These are phyloP conservation scores for Spinellus fusiger DNA, from an alignment of 192 early-diverging fungal genomes.

Conservation along the genomic window DNA sequence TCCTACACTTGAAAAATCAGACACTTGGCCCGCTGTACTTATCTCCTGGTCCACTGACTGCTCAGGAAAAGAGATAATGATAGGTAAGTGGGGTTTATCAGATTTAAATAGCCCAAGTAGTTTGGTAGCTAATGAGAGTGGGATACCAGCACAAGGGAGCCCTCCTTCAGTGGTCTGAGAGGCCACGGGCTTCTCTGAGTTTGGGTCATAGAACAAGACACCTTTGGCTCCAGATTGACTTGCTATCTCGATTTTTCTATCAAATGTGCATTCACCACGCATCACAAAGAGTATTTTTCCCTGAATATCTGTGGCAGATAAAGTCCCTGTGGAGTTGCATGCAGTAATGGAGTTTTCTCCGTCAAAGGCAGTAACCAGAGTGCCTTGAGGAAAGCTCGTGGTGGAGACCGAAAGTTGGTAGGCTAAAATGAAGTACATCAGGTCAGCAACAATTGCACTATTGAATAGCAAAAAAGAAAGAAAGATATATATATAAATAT, in stretches of 20 bases:
- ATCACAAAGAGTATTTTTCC: constrained; percentile 55
- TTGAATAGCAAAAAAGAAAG: not conserved
- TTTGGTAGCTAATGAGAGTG: not conserved
- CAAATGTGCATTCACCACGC: constrained; percentile 62
- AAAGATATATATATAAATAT: not conserved
- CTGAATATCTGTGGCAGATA: constrained; percentile 29
- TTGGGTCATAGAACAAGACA: constrained; percentile 53
- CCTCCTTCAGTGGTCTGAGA: not conserved
- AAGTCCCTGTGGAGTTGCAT: constrained; percentile 39
- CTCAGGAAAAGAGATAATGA: not conserved
- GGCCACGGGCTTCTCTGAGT: not conserved
- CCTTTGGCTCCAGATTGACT: constrained; percentile 51
- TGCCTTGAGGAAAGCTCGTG: constrained; percentile 4
- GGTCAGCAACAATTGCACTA: too few relatives aligned
- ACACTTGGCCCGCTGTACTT: constrained; percentile 53
- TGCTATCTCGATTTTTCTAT: constrained; percentile 48
- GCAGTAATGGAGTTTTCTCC: constrained; percentile 34
- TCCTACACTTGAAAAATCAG: constrained; percentile 70
- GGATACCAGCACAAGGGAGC: not conserved
- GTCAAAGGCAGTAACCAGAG: constrained; percentile 25
- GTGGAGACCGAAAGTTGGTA: constrained; percentile 5
- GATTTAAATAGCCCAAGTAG: not conserved
- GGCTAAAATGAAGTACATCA: too few relatives aligned
- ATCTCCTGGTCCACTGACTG: not conserved
- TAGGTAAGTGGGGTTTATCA: not conserved